Percentiles rank a stretch among this genome's conserved stretches.
phyloP scores from a whole-genome alignment of 305 asterid genomes.

The Petunia hybrid region DNA sequence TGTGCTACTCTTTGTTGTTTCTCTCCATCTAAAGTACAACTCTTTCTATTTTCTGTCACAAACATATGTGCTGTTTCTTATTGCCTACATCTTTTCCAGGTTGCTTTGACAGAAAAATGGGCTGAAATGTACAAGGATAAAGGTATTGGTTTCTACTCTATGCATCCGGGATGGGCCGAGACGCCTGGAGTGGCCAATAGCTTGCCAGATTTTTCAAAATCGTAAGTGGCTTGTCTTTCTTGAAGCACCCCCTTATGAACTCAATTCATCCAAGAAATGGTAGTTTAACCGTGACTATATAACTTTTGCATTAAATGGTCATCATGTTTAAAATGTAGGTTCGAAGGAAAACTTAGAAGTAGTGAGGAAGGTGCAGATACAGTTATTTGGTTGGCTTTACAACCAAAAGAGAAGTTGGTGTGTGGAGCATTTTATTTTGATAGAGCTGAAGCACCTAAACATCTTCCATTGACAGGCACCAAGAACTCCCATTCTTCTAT shows the following conservation, averaged over 20 bases:
- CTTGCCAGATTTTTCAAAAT: slow-evolving; percentile 65
- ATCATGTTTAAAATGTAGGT: slow-evolving; percentile 45
- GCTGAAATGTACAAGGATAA: slow-evolving; percentile 65
- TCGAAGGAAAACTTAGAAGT: slow-evolving; percentile 80
- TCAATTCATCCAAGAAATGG: not conserved
- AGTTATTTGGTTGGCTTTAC: slow-evolving; percentile 80
- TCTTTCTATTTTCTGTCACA: not conserved
- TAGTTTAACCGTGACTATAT: not conserved
- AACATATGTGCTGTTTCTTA: not conserved
- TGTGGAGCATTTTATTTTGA: slow-evolving; percentile 80
- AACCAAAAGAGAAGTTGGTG: slow-evolving; percentile 72
- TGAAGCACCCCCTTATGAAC: slow-evolving; percentile 4
- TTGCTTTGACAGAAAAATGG: slow-evolving; percentile 90
- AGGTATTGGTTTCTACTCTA: slow-evolving; percentile 80
- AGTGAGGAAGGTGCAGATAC: slow-evolving; percentile 93
- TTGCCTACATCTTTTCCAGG: slow-evolving; percentile 46
- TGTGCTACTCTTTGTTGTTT: not conserved
- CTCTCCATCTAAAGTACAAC: not conserved
- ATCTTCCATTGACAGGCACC: slow-evolving; percentile 75
- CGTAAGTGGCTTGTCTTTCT: slow-evolving; percentile 46
- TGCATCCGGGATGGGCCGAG: slow-evolving; percentile 99
- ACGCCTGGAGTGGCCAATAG: slow-evolving; percentile 94
- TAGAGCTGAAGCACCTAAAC: slow-evolving; percentile 77
- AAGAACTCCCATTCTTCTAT: slow-evolving; percentile 63
- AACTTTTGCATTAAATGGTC: no score